A percentile compares a stretch with the other conserved stretches of the same genome.
phyloP scores from a whole-genome alignment of 192 early-diverging fungal species.

The Fimicolochytrium jonesii region DNA sequence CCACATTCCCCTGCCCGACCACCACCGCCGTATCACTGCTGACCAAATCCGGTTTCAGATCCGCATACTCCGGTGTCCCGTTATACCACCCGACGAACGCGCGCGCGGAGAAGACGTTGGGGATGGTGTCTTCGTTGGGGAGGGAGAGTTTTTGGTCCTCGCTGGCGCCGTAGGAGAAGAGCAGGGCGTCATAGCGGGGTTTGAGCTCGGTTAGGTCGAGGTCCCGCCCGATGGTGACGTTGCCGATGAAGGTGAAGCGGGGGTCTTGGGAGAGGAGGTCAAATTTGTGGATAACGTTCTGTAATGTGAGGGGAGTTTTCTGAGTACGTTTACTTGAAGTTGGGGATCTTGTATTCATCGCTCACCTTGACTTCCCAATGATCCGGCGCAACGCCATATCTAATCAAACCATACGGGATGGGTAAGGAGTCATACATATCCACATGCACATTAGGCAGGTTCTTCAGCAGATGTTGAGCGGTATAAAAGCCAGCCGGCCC shows the following conservation, averaged over 20 bases:
- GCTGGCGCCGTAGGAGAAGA: conserved; percentile 84
- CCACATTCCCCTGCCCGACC: conserved; percentile 93
- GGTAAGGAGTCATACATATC: conserved; percentile 86
- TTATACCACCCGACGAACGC: conserved; percentile 95
- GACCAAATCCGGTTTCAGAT: conserved; percentile 57
- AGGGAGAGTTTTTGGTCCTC: conserved; percentile 67
- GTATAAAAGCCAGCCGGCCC: conserved; percentile 85
- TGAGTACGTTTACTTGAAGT: too few relatives aligned
- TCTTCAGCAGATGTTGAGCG: conserved; percentile 70
- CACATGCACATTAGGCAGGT: conserved; percentile 46
- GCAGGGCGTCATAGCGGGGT: conserved; percentile 65
- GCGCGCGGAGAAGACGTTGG: conserved; percentile 71
- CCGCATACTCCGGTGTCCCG: conserved; percentile 67
- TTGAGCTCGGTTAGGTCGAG: conserved; percentile 50
- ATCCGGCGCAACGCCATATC: conserved; percentile 94
- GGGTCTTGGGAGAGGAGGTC: conserved; percentile 62
- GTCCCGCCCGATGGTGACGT: conserved; percentile 63
- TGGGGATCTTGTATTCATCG: too few relatives aligned
- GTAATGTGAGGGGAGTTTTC: too few relatives aligned
- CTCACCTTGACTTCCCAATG: conserved; percentile 91
- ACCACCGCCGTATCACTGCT: conserved; percentile 71
- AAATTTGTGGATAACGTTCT: conserved; percentile 87
- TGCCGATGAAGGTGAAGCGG: conserved; percentile 76
- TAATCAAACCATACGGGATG: conserved; percentile 83
- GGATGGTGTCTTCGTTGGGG: conserved; percentile 53